These are phyloP conservation scores for Neolentinus lepideus DNA, from an alignment of 1,284 basidiomycete genomes.

Conservation along the genomic window DNA sequence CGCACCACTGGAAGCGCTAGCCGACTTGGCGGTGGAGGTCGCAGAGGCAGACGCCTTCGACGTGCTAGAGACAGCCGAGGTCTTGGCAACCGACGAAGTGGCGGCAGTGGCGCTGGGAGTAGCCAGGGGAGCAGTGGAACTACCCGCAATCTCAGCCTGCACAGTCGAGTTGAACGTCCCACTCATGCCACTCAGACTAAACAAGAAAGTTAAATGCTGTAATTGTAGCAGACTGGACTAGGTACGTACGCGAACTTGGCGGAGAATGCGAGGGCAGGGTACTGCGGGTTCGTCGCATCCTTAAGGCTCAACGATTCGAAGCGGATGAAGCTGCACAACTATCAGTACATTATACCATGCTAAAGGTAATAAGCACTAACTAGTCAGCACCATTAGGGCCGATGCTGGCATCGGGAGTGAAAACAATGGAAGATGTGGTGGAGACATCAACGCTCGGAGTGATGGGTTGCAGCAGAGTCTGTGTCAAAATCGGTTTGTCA, in stretches of 20 bases:
- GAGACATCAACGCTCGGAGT: conserved; percentile 54
- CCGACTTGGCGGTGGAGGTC: conserved; percentile 12
- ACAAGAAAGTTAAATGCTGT: conserved; percentile 1
- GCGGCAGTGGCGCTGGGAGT: conserved; percentile 16
- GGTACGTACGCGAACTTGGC: conserved; percentile 60
- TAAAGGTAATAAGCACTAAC: conserved; percentile 31
- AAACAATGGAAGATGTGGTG: conserved; percentile 38
- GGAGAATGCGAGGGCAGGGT: conserved; percentile 71
- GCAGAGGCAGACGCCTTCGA: conserved; percentile 9
- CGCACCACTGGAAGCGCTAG: conserved; percentile 15
- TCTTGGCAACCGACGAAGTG: conserved; percentile 9
- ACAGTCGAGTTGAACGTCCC: conserved; percentile 52
- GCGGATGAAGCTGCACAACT: conserved; percentile 57
- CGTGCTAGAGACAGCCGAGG: conserved; percentile 11
- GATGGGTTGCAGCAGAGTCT: conserved; percentile 67
- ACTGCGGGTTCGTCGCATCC: conserved; percentile 43
- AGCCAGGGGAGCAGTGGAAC: conserved; percentile 49
- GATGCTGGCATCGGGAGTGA: conserved; percentile 52
- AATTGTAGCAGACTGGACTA: not conserved
- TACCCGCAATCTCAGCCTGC: conserved; percentile 49
- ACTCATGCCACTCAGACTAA: conserved; percentile 54
- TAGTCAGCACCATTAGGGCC: conserved; percentile 58
- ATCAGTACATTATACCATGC: not conserved
- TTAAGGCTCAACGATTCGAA: conserved; percentile 51
- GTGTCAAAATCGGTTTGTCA: conserved; percentile 1